Conservation (phyloP, 2,329 filamentous ascomycete species). For the Fusarium foetens region DNA sequence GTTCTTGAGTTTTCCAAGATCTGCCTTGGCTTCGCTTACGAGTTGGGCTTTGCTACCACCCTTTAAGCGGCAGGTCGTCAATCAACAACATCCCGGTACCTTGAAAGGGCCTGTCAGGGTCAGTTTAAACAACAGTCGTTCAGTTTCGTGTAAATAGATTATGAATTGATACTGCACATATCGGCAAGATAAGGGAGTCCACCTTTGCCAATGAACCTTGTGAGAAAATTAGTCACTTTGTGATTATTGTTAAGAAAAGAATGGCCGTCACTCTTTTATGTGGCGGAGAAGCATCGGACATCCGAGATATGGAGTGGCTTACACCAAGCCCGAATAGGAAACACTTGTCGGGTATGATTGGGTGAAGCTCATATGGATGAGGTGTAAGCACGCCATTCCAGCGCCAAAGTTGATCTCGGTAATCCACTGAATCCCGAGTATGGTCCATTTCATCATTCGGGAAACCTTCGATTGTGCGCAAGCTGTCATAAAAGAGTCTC, state of each 20-base stretch:
- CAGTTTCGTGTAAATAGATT: not conserved
- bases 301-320: not conserved
- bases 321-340: not conserved
- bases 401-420: not conserved
- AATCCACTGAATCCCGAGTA: not conserved
- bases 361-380: accelerated
- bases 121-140: accelerated
- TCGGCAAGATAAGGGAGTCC: accelerated
- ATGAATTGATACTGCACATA: not conserved
- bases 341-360: accelerated
- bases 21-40: constrained; percentile 59
- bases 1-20: constrained; percentile 71
- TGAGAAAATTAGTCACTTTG: no score
- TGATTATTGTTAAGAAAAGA: no score
- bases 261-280: no score
- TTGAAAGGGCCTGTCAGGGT: accelerated
- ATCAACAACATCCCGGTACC: accelerated
- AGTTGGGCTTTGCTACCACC: constrained; percentile 62
- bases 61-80: not conserved
- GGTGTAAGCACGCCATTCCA: not conserved
- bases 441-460: accelerated
- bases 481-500: accelerated
- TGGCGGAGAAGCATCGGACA: not conserved
- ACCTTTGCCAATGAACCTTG: accelerated
- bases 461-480: not conserved